A percentile compares a stretch with the other conserved stretches of the same genome.
Evolutionary conservation across 2,329 filamentous ascomycete species (phyloP).

Genomic region (Lecanoromycetidae sp.): DNA sequence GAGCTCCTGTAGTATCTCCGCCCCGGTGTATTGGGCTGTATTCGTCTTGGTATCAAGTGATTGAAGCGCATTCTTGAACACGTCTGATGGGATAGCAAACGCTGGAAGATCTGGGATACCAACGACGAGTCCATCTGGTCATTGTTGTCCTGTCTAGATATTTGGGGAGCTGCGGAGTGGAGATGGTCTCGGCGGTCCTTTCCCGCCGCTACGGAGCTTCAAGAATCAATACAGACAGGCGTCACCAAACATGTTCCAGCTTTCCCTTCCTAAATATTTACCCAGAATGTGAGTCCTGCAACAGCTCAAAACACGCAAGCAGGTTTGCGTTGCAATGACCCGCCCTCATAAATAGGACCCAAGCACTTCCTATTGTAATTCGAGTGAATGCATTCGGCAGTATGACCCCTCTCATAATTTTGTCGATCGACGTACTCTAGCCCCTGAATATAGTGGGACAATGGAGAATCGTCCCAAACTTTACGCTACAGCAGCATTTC

Average conservation of each 20-base stretch:
- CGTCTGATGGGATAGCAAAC: constrained; percentile 66
- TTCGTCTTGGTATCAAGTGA: constrained; percentile 20
- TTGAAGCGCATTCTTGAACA: constrained; percentile 44
- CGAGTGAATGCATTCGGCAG: no score
- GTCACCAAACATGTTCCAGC: background rate
- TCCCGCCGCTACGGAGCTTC: constrained; percentile 6
- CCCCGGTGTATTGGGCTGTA: constrained; percentile 16
- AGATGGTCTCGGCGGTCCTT: background rate
- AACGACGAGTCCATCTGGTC: constrained; percentile 16
- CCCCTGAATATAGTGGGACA: background rate
- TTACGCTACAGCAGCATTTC: constrained; percentile 59
- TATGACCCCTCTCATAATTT: no score
- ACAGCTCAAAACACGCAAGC: no score
- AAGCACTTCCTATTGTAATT: no score
- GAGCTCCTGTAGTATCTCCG: constrained; percentile 25
- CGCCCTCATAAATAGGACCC: no score
- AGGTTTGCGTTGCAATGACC: no score
- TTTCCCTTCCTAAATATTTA: no score
- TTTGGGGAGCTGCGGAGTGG: background rate
- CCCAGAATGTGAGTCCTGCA: no score
- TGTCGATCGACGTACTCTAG: no score
- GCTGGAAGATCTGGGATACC: constrained; percentile 47
- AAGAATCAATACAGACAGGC: background rate
- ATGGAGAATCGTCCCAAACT: constrained; percentile 35
- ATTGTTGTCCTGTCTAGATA: background rate